Percentiles rank a stretch among this genome's conserved stretches.
Conservation (phyloP, 176 grass and related monocot genomes). For the Alopecurus myosuroides region DNA sequence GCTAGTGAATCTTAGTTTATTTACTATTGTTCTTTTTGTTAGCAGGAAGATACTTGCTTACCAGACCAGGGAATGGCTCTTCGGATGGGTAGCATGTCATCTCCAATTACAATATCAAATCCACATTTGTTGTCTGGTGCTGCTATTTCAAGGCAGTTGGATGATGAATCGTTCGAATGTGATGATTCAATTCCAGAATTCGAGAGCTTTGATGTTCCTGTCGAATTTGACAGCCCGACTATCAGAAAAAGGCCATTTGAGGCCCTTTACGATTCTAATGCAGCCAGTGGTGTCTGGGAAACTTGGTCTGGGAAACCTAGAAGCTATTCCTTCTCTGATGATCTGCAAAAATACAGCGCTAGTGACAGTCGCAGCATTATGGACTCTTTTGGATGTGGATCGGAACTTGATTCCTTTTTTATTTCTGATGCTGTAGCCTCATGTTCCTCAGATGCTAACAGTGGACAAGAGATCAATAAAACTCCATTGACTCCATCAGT, state of each 20-base stretch:
- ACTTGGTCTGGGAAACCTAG: slow-evolving; percentile 41
- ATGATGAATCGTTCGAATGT: slow-evolving; percentile 17
- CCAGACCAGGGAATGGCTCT: not conserved
- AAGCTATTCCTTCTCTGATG: slow-evolving; percentile 37
- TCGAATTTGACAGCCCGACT: slow-evolving; percentile 27
- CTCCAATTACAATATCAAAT: slow-evolving; percentile 16
- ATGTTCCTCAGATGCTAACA: slow-evolving; percentile 29
- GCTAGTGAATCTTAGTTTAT: slow-evolving; percentile 8
- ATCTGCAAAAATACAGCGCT: slow-evolving; percentile 25
- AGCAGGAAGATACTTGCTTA: slow-evolving; percentile 35
- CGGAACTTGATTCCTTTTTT: slow-evolving; percentile 35
- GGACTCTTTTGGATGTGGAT: slow-evolving; percentile 41
- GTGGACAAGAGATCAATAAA: slow-evolving; percentile 2
- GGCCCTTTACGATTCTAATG: slow-evolving; percentile 12
- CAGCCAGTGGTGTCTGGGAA: not conserved
- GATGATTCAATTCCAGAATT: slow-evolving; percentile 36
- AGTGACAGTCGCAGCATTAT: slow-evolving; percentile 23
- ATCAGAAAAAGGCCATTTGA: slow-evolving; percentile 13
- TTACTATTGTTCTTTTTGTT: slow-evolving; percentile 23
- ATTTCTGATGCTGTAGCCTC: slow-evolving; percentile 37
- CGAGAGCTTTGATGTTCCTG: slow-evolving; percentile 28
- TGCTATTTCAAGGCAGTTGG: slow-evolving; percentile 16
- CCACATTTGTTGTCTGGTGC: slow-evolving; percentile 28
- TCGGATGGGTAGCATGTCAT: slow-evolving; percentile 18
- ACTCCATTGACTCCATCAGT: slow-evolving; percentile 39